phyloP scores from a whole-genome alignment of 2,329 filamentous ascomycete genomes.

The Pseudopyrenochaeta lycopersici region DNA sequence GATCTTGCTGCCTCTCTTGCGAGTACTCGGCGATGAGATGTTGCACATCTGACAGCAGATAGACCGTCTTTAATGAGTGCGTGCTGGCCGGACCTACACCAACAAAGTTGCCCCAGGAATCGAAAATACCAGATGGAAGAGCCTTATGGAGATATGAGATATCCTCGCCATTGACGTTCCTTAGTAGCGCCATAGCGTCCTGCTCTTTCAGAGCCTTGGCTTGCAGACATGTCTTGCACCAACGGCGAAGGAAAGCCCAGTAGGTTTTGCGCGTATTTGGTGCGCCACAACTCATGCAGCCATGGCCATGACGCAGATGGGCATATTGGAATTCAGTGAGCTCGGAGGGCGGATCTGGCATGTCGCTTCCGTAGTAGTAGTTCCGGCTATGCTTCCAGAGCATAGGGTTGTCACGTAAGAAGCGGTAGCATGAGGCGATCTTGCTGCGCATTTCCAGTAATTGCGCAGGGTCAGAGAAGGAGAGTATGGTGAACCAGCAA shows the following conservation, averaged over 20 bases:
- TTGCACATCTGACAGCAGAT: slow-evolving; percentile 40
- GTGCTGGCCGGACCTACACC: slow-evolving; percentile 46
- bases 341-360: slow-evolving; percentile 46
- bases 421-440: slow-evolving; percentile 46
- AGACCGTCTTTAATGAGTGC: slow-evolving; percentile 45
- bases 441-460: slow-evolving; percentile 46
- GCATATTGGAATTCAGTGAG: slow-evolving; percentile 53
- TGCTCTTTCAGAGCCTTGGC: slow-evolving; percentile 43
- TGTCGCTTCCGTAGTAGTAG: slow-evolving; percentile 43
- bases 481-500: slow-evolving; percentile 47
- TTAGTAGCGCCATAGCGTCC: slow-evolving; percentile 38
- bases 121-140: slow-evolving; percentile 45
- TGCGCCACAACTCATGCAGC: slow-evolving; percentile 50
- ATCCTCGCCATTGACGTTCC: slow-evolving; percentile 37
- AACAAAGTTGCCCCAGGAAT: slow-evolving; percentile 52
- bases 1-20: slow-evolving; percentile 22
- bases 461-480: slow-evolving; percentile 46
- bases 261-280: slow-evolving; percentile 52
- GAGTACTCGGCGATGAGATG: slow-evolving; percentile 37
- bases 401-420: slow-evolving; percentile 44
- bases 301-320: slow-evolving; percentile 49
- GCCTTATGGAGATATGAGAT: slow-evolving; percentile 38
- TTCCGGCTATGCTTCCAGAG: slow-evolving; percentile 50
- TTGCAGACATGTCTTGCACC: slow-evolving; percentile 51
- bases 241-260: slow-evolving; percentile 54